Evolutionary conservation across 345 rosid species (phyloP), one percentile per base, ranked within the genome.

Genomic region (Brassica rapa): DNA sequence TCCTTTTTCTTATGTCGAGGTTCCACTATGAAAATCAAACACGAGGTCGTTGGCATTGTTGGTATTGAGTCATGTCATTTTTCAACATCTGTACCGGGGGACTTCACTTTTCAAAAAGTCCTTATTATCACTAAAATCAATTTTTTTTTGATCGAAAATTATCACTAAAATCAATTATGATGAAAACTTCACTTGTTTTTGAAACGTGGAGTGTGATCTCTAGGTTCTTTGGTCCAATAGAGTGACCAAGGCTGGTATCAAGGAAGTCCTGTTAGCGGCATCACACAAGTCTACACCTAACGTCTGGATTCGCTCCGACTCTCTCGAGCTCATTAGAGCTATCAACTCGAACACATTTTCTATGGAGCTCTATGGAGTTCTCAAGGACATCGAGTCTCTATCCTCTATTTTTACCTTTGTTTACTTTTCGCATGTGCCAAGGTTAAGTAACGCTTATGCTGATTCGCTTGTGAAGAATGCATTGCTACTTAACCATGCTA

Each of bases 1-100:
- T 1, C 0, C 6, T 21, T 1, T 12, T 67, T 56, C 6, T 1
- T 5, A n/a, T 21, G 68, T 72, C 69, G 77, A 78, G 68, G 76
- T 71, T 66, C 63, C 56, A 63, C 72, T 71, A 71, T 30, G 53
- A n/a, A 66, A 72, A 41, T 66, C 21, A 66, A 72, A 43, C 71
- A 77, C 56, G 81, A 77, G 71, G 74, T 79, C 69, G 77, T 79
- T 79, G 70, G 82, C 82, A 24, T 67, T 73, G 70, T 61, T 79
- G 77, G 74, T 72, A 56, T 46, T 60, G 63, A 10, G 82, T 66
- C 82, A 66, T 71, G 81, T 77, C 81, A 72, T 71, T 51, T 56
- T 56, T 71, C 72, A 71, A 14, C 81, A 57, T 39, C 33, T 71
- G 67, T 71, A 77, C 81, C 76, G 29, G 51, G 3, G 23, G 29